phyloP scores from a whole-genome alignment of 345 rosid species.

The Aquilaria malaccensis region DNA sequence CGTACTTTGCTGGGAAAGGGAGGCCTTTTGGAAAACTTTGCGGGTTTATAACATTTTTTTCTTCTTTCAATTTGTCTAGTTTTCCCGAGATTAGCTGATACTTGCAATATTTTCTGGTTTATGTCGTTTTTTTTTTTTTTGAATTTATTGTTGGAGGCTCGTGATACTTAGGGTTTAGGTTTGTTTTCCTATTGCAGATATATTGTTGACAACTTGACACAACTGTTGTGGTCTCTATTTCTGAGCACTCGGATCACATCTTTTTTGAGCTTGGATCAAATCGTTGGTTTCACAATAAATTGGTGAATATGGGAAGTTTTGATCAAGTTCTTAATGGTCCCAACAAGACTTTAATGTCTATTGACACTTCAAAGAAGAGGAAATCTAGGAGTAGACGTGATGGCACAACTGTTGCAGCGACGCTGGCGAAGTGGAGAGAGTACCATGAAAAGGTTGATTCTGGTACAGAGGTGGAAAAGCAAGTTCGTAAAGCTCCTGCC shows the following conservation, averaged over 20 bases:
- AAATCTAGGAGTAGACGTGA: conserved; percentile 37
- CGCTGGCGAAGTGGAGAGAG: conserved; percentile 59
- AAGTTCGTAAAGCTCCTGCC: conserved; percentile 38
- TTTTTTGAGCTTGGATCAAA: conserved; percentile 4
- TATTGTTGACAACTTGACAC: no score
- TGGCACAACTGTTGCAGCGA: conserved; percentile 41
- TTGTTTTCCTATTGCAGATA: no score
- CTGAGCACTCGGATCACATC: not conserved
- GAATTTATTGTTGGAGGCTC: no score
- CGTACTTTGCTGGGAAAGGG: no score
- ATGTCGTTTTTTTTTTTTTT: no score
- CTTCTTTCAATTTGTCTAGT: no score
- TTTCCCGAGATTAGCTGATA: no score
- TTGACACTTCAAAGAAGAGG: conserved; percentile 44
- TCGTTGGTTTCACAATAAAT: not conserved
- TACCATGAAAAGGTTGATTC: conserved; percentile 30
- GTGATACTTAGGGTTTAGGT: no score
- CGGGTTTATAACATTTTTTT: no score
- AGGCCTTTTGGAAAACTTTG: no score
- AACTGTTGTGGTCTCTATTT: no score
- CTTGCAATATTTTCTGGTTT: no score
- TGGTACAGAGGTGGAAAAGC: conserved; percentile 9
- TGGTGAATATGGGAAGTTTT: conserved; percentile 20
- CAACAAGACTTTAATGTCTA: conserved; percentile 11
- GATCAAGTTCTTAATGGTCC: conserved; percentile 14